These are phyloP conservation scores for Fagus crenata DNA, from an alignment of 306 rosid species.

Conservation along the genomic window DNA sequence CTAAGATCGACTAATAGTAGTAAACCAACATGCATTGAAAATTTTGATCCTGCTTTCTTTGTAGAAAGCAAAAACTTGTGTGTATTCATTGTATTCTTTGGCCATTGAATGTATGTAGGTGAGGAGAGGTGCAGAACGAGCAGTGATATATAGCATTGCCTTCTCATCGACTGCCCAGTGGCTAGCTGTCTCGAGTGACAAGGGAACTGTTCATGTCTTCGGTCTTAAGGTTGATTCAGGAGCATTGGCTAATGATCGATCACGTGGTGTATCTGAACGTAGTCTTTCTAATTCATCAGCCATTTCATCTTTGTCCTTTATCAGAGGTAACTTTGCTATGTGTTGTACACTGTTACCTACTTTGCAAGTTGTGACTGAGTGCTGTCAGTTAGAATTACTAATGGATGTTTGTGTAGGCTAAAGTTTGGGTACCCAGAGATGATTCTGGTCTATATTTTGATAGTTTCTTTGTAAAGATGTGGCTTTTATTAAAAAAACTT, in stretches of 20 bases:
- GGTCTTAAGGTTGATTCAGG: slow-evolving; percentile 67
- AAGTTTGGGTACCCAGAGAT: no score
- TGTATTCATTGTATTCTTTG: slow-evolving; percentile 17
- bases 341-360: background rate
- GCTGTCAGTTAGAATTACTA: background rate
- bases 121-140: slow-evolving; percentile 87
- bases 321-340: slow-evolving; percentile 56
- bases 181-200: slow-evolving; percentile 90
- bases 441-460: no score
- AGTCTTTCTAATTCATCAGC: slow-evolving; percentile 44
- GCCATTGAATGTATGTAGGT: slow-evolving; percentile 59
- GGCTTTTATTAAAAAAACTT: no score
- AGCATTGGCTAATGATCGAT: slow-evolving; percentile 43
- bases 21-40: background rate
- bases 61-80: slow-evolving; percentile 3
- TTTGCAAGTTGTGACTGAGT: background rate
- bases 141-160: slow-evolving; percentile 83
- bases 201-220: slow-evolving; percentile 89
- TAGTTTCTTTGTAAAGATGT: no score
- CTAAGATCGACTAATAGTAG: background rate
- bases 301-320: slow-evolving; percentile 63
- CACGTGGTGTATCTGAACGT: slow-evolving; percentile 42
- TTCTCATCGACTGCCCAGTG: slow-evolving; percentile 78
- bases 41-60: slow-evolving; percentile 2
- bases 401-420: background rate